A percentile compares a stretch with the other conserved stretches of the same genome.
Evolutionary conservation across 352 stramenopile species (phyloP).

Genomic region (Pythium dissimile): DNA sequence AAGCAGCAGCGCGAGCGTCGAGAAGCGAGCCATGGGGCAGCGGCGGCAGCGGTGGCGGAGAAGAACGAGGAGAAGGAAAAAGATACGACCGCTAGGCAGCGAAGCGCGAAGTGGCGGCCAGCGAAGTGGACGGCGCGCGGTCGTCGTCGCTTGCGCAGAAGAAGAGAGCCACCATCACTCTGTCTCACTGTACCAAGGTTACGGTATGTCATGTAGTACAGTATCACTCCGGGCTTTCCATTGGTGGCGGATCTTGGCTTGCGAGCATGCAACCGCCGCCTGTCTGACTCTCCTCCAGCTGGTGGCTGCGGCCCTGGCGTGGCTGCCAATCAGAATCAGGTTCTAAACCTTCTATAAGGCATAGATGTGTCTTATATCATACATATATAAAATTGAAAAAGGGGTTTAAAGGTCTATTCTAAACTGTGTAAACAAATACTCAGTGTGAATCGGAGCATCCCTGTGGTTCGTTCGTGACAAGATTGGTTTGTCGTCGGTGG

Average conservation of each 20-base stretch:
- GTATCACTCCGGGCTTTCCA: no score
- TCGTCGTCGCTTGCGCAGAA: background rate
- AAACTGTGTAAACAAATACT: background rate
- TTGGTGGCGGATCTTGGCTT: no score
- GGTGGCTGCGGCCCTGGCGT: background rate
- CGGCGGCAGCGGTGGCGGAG: background rate
- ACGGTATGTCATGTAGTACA: no score
- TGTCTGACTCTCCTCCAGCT: slow-evolving; percentile 5
- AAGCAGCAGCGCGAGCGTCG: slow-evolving; percentile 9
- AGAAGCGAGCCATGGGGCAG: slow-evolving; percentile 1
- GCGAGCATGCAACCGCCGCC: no score
- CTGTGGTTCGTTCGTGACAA: background rate
- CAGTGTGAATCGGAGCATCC: background rate
- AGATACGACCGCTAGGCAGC: background rate
- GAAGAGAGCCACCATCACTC: slow-evolving; percentile 11
- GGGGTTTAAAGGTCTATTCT: background rate
- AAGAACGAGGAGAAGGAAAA: background rate
- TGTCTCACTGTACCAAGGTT: background rate
- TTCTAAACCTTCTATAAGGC: no score
- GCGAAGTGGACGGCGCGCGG: slow-evolving; percentile 19
- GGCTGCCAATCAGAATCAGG: no score
- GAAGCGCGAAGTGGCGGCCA: background rate
- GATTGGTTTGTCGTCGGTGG: no score
- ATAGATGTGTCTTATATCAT: no score
- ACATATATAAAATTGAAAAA: no score